Evolutionary conservation across 805 yeast genomes (phyloP).

Genomic region (Metschnikowia vanudenii): DNA sequence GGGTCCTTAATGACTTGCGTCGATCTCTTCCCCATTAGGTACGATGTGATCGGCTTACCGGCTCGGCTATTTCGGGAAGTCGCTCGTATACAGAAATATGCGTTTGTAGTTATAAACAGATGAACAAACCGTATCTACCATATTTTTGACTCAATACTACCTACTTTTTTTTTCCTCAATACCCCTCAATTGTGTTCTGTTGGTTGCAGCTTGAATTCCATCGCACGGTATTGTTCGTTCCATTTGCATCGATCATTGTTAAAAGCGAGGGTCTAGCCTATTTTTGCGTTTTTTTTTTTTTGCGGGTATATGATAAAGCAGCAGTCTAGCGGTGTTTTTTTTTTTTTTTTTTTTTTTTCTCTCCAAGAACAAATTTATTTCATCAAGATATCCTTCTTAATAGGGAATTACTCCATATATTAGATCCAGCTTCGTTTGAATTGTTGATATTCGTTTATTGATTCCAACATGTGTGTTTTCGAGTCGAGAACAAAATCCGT

Average conservation of each 20-base stretch:
- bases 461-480: neutral
- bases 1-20: conserved; percentile 9
- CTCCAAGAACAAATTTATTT: too few relatives aligned
- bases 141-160: too few relatives aligned
- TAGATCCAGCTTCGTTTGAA: too few relatives aligned
- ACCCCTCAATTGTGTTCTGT: too few relatives aligned
- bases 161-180: too few relatives aligned
- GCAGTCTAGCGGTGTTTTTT: too few relatives aligned
- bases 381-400: too few relatives aligned
- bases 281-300: neutral
- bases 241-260: neutral
- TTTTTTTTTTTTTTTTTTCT: too few relatives aligned
- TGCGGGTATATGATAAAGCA: too few relatives aligned
- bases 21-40: conserved; percentile 5
- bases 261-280: neutral
- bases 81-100: conserved; percentile 9
- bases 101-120: neutral
- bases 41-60: neutral
- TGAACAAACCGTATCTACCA: too few relatives aligned
- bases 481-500: conserved; percentile 2
- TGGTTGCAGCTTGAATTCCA: neutral
- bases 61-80: conserved; percentile 1
- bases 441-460: too few relatives aligned
- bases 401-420: too few relatives aligned
- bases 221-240: neutral